phyloP scores from a whole-genome alignment of 768 basidiomycete species.

The Serendipita sp. region DNA sequence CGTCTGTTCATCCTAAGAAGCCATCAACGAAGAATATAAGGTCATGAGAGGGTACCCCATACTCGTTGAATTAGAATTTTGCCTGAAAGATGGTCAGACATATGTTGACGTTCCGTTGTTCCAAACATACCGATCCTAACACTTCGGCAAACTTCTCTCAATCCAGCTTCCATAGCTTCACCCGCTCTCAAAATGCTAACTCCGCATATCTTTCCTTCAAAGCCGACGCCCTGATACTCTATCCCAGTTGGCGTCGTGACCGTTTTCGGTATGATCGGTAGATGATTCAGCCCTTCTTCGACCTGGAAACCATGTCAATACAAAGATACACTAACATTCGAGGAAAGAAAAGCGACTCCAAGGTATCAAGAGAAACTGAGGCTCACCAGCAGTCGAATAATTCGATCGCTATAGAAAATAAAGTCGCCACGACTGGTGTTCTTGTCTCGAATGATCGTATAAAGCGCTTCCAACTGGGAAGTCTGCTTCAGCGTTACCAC shows the following conservation, averaged over 20 bases:
- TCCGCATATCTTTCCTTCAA: slow-evolving; percentile 92
- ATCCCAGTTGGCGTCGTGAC: slow-evolving; percentile 76
- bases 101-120: background rate
- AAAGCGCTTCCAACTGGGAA: slow-evolving; percentile 83
- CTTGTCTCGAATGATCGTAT: slow-evolving; percentile 87
- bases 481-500: slow-evolving; percentile 86
- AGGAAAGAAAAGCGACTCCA: background rate
- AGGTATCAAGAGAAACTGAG: slow-evolving; percentile 20
- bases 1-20: slow-evolving; percentile 81
- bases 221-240: slow-evolving; percentile 78
- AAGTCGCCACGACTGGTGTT: slow-evolving; percentile 85
- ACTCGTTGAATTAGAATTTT: slow-evolving; percentile 97
- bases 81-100: slow-evolving; percentile 17
- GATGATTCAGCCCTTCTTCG: slow-evolving; percentile 77
- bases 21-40: background rate
- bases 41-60: slow-evolving; percentile 15
- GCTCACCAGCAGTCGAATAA: slow-evolving; percentile 48
- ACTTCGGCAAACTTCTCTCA: slow-evolving; percentile 87
- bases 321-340: background rate
- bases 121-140: slow-evolving; percentile 48
- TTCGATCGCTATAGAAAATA: slow-evolving; percentile 86
- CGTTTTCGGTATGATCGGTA: slow-evolving; percentile 57
- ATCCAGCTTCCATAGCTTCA: slow-evolving; percentile 97
- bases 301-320: slow-evolving; percentile 35
- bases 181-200: slow-evolving; percentile 91